A percentile compares a stretch with the other conserved stretches of the same genome.
phyloP scores from a whole-genome alignment of 2,329 filamentous ascomycete species.

The Xylaria sp. region DNA sequence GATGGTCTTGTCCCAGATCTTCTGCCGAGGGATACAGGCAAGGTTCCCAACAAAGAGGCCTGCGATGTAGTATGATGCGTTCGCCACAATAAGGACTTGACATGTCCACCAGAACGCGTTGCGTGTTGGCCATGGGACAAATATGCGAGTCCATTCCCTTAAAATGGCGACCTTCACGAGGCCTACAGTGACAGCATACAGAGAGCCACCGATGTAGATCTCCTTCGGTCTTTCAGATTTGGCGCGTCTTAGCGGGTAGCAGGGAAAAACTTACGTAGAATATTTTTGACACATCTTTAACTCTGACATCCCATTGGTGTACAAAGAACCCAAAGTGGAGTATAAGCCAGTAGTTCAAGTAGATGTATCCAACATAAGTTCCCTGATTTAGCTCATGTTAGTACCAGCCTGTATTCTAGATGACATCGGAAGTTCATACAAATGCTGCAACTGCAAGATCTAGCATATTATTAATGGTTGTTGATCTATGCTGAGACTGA shows the following conservation, averaged over 20 bases:
- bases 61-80: background rate
- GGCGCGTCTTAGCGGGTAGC: too few species aligned
- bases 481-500: background rate
- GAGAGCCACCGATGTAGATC: background rate
- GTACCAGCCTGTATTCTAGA: background rate
- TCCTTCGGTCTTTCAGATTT: too few species aligned
- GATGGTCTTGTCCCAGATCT: background rate
- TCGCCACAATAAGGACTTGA: background rate
- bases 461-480: too few species aligned
- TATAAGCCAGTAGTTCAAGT: background rate
- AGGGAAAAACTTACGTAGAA: background rate
- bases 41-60: background rate
- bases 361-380: background rate
- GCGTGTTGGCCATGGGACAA: background rate
- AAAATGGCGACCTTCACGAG: background rate
- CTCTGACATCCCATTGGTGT: background rate
- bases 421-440: background rate
- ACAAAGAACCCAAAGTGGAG: background rate
- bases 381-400: background rate
- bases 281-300: background rate
- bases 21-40: background rate
- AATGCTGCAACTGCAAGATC: background rate
- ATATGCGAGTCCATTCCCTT: background rate
- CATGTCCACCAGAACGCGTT: background rate
- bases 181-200: background rate